Evolutionary conservation across 352 stramenopile genomes (phyloP).

Genomic region (Albugo candida): DNA sequence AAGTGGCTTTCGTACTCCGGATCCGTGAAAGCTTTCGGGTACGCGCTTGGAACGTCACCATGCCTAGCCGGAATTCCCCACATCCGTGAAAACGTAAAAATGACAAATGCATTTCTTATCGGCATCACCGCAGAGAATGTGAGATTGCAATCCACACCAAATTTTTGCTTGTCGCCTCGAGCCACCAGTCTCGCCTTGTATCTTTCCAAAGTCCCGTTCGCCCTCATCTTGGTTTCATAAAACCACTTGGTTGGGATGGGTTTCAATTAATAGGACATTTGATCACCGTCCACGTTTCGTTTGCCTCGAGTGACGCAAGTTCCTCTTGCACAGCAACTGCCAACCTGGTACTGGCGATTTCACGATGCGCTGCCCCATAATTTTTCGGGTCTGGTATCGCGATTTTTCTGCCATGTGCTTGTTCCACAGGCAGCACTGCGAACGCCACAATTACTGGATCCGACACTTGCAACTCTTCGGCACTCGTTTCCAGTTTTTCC

Average conservation of each 20-base stretch:
- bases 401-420: no score
- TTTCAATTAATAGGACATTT: not conserved
- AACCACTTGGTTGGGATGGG: constrained; percentile 8
- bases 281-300: constrained; percentile 5
- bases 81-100: not conserved
- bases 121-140: constrained; percentile 2
- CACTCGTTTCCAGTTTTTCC: no score
- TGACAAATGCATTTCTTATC: constrained; percentile 1
- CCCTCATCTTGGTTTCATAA: constrained; percentile 2
- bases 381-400: constrained; percentile 6
- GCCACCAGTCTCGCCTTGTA: constrained; percentile 7
- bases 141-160: constrained; percentile 2
- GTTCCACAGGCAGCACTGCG: no score
- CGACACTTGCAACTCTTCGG: no score
- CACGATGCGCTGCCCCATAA: constrained; percentile 2
- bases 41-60: constrained; percentile 3
- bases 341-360: no score
- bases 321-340: not conserved
- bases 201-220: constrained; percentile 3
- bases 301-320: not conserved
- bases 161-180: constrained; percentile 1
- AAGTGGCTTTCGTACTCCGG: constrained; percentile 1
- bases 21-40: constrained; percentile 1
- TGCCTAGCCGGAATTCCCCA: not conserved
- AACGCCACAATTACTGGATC: no score